Evolutionary conservation across 441 rosid genomes (phyloP).

Genomic region (Daphne laureola): DNA sequence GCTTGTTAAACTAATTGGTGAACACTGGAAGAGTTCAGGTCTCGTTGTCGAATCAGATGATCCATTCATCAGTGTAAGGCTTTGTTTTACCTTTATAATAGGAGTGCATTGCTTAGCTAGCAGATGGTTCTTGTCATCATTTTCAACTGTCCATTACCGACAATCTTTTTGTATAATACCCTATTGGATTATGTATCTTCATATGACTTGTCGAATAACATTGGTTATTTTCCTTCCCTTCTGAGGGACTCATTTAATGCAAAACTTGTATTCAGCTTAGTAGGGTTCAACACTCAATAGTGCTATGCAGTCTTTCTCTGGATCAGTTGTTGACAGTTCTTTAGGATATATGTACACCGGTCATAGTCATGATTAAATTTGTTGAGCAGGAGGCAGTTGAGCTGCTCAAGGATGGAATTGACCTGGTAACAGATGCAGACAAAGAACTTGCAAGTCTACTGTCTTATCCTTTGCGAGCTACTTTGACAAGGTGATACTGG

Average conservation of each 20-base stretch:
- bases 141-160: no score
- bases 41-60: constrained; percentile 56
- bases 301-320: constrained; percentile 13
- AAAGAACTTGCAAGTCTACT: constrained; percentile 64
- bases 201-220: no score
- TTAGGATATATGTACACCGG: no score
- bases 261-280: no score
- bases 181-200: no score
- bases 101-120: background rate
- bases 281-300: no score
- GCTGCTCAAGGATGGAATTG: constrained; percentile 95
- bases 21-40: constrained; percentile 66
- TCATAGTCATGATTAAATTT: background rate
- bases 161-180: no score
- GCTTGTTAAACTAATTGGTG: constrained; percentile 61
- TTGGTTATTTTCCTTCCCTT: no score
- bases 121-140: no score
- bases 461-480: constrained; percentile 72
- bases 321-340: background rate
- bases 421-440: constrained; percentile 80
- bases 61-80: constrained; percentile 64
- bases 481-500: constrained; percentile 49
- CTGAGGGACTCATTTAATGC: no score
- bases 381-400: constrained; percentile 65
- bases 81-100: constrained; percentile 9